Base-by-base conservation (phyloP, 2,329 filamentous ascomycete genomes). In the Ceratocystis smalleyi region DNA sequence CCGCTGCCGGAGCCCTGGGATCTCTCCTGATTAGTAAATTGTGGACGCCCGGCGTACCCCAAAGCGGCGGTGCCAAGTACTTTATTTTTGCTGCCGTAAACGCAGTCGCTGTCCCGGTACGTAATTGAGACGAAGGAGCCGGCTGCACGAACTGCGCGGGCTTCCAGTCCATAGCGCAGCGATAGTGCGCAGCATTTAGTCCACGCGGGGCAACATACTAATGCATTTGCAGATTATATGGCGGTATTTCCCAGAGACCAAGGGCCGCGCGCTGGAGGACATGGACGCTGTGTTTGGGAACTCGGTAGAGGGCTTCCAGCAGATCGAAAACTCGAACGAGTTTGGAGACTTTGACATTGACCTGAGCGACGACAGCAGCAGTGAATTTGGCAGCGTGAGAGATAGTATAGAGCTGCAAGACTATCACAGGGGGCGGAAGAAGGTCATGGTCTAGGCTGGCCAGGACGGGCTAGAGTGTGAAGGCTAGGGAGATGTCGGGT, bases 41-140 rank as follows among this genome's bases (percentile, higher is more conserved):
- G 12, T 84, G 81, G 81, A 57, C 54, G 7, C 54, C 54, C 27
- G 54, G 54, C 10, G 54, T 57, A 8, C 27, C 54, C 24, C 54
- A 57, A 35, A 73, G 82, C 22, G 79, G 80, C 2, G 77, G 77
- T 12, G 75, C 75, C 22, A 77, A 81, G 2, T 83, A 83, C 70
- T 83, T 83, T 67, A 78, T 83, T 67, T 83, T 83, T 69, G 81
- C 81, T 76, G 73, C 73, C 6, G 73, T 81, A 30, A 81, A 81
- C 68, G 62, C 80, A 5, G 71, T 73, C 12, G 80, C 76, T 64
- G 74, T 79, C 19, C 75, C 77, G 3, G 76, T 78, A 70, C 62
- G 71, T 68, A 57, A 35, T 35, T 7, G 27, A 57, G 54, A 32
- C 27, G 54, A 35, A n/a, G 24, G 32, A 57, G 15, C 27, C 6